Conservation (phyloP, 2,329 filamentous ascomycete genomes). For the Trichoderma breve region DNA sequence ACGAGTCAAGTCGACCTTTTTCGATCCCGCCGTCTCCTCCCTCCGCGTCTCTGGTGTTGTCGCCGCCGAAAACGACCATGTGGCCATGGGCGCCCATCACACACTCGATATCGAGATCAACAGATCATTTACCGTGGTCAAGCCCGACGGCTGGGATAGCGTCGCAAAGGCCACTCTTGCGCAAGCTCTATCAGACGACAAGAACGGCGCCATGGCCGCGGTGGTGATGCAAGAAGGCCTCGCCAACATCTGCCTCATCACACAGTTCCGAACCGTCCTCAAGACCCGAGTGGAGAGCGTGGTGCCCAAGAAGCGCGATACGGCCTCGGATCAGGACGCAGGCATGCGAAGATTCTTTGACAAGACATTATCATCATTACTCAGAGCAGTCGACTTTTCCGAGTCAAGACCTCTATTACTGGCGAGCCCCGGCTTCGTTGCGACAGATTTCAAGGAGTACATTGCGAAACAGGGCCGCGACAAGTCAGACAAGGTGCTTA, state of each 20-base stretch:
- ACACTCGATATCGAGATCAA: conserved; percentile 80
- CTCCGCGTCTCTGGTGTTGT: conserved; percentile 58
- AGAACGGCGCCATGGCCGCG: conserved; percentile 79
- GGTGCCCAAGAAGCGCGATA: conserved; percentile 66
- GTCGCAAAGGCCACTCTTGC: conserved; percentile 75
- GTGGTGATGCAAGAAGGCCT: conserved; percentile 91
- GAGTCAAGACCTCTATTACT: conserved; percentile 72
- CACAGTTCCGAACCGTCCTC: conserved; percentile 73
- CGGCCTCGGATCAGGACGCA: conserved; percentile 64
- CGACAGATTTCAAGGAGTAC: conserved; percentile 75
- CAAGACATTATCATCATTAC: conserved; percentile 70
- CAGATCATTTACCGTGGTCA: conserved; percentile 83
- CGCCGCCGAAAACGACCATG: conserved; percentile 51
- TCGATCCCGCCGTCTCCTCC: conserved; percentile 54
- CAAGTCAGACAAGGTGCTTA: conserved; percentile 66
- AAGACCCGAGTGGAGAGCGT: conserved; percentile 61
- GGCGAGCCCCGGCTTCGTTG: conserved; percentile 86
- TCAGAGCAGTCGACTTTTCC: conserved; percentile 74
- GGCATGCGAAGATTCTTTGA: conserved; percentile 74
- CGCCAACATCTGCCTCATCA: conserved; percentile 80
- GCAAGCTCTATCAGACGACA: conserved; percentile 75
- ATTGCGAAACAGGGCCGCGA: conserved; percentile 59
- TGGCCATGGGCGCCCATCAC: conserved; percentile 55
- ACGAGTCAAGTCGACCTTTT: conserved; percentile 56
- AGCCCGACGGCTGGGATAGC: conserved; percentile 83